Base-by-base conservation (phyloP, 2,329 filamentous ascomycete genomes). In the Cordyceps tenuipes region DNA sequence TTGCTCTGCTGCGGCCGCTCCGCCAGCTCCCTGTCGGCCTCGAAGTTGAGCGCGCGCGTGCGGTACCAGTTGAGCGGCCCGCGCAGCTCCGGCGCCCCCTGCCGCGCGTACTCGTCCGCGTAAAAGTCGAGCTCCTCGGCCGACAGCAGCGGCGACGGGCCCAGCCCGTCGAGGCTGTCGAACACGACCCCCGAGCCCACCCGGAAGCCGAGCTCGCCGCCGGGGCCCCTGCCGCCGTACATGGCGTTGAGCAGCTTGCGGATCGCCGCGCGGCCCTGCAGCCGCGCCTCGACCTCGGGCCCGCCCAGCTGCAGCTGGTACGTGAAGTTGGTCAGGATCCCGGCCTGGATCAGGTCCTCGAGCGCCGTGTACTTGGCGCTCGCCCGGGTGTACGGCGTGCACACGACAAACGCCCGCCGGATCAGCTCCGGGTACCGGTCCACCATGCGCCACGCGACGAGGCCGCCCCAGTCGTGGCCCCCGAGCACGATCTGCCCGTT, bases 391-490 rank as follows among this genome's bases (percentile, higher is more conserved):
- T 87, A 96, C 0, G 92, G 89, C 31, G 90, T 92, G 75, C 90
- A 94, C 62, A 96, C 77, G 65, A 83, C 83, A 76, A 96, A 93
- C 62, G 96, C 78, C 66, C 86, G 86, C 44, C 81, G 81, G 64
- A 96, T 77, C 13, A 95, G 77, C 46, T 85, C 75, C 0, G 90
- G 90, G 67, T 91, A 79, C 81, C 85, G 90, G 63, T 88, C 81
- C 15, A 87, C 85, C 61, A 88, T 75, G 59, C 91, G 84, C 79
- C 90, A 95, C 58, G 88, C 86, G 31, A 92, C 78, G 3, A 81
- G 79, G 66, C 90, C 91, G 71, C 93, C 93, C 90, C 93, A 97
- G 74, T 97, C 93, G 75, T 97, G 93, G 8, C 91, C 93, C 53
- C 91, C 91, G 15, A 97, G 81, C 60, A 97, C 86, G 68, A 96